Conservation (phyloP, 1,284 basidiomycete species). For the Fomitopsis pinicola region DNA sequence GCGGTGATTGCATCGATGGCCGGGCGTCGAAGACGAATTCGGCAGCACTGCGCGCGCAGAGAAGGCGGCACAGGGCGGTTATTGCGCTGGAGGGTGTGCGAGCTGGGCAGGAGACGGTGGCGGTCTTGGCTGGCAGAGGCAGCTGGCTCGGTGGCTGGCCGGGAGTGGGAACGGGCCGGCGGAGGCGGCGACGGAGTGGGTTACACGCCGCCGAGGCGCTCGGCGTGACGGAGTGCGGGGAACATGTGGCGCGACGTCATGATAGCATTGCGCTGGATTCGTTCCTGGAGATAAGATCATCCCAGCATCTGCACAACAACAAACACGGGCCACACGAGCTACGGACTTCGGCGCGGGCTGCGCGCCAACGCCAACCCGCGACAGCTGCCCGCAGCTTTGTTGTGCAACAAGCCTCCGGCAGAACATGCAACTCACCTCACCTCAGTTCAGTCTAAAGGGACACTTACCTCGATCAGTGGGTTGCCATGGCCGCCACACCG, state of each 20-base stretch:
- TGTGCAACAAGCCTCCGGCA: neutral
- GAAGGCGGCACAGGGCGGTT: no score
- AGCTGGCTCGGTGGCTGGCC: no score
- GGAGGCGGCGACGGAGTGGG: neutral
- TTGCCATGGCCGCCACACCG: neutral
- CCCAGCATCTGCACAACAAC: neutral
- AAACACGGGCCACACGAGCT: neutral
- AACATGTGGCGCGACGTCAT: constrained; percentile 12
- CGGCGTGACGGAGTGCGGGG: constrained; percentile 6
- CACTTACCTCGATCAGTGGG: neutral
- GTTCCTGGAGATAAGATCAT: constrained; percentile 11
- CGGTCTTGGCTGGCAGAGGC: no score
- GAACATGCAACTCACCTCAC: neutral
- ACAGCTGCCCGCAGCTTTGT: neutral
- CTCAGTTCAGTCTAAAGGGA: neutral
- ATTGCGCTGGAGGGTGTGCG: neutral
- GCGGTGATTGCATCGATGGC: neutral
- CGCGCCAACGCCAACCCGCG: neutral
- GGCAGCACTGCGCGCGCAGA: neutral
- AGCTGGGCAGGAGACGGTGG: no score
- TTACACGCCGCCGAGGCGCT: neutral
- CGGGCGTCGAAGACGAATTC: neutral
- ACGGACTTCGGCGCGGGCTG: neutral
- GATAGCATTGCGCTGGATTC: constrained; percentile 8
- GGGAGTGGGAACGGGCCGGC: neutral